Percentiles rank a stretch among this genome's conserved stretches.
Conservation (phyloP, 495 filamentous ascomycete genomes). For the Penicillium turbatum region DNA sequence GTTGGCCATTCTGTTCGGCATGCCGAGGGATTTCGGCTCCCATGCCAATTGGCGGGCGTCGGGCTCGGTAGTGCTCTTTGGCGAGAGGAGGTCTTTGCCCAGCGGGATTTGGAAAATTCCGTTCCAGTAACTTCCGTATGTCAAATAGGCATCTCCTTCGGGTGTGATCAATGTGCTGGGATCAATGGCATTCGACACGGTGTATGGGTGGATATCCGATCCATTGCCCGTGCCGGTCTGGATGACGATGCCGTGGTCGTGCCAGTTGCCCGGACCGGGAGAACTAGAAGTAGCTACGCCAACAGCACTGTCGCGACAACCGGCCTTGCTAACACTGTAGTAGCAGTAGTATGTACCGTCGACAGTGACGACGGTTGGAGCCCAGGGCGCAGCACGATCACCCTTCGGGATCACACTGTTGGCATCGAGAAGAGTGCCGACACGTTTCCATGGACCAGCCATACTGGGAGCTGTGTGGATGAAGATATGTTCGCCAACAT, state of each 20-base stretch:
- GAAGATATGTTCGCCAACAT: slow-evolving; percentile 32
- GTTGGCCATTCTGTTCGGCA: slow-evolving; percentile 23
- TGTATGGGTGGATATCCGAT: slow-evolving; percentile 46
- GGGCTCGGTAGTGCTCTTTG: slow-evolving; percentile 20
- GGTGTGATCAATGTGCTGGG: slow-evolving; percentile 50
- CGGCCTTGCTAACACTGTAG: slow-evolving; percentile 66
- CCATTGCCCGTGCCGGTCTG: slow-evolving; percentile 36
- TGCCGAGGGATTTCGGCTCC: slow-evolving; percentile 24
- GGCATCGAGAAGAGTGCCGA: slow-evolving; percentile 32
- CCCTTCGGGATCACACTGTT: slow-evolving; percentile 42
- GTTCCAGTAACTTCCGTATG: slow-evolving; percentile 70
- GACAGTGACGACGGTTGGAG: slow-evolving; percentile 56
- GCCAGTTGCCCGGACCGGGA: slow-evolving; percentile 60
- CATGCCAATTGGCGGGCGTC: slow-evolving; percentile 34
- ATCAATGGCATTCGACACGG: slow-evolving; percentile 71
- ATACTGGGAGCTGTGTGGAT: slow-evolving; percentile 35
- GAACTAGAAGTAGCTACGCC: slow-evolving; percentile 62
- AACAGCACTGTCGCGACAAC: slow-evolving; percentile 63
- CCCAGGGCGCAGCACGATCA: slow-evolving; percentile 45
- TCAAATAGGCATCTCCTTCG: slow-evolving; percentile 50
- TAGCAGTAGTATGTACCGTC: slow-evolving; percentile 63
- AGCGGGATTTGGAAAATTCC: slow-evolving; percentile 64
- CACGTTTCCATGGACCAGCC: slow-evolving; percentile 40
- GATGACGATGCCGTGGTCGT: slow-evolving; percentile 42
- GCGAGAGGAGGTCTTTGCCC: slow-evolving; percentile 36